Percentiles rank a stretch among this genome's conserved stretches.
Conservation (phyloP, 305 asterid species). For the Solanum hybrid region DNA sequence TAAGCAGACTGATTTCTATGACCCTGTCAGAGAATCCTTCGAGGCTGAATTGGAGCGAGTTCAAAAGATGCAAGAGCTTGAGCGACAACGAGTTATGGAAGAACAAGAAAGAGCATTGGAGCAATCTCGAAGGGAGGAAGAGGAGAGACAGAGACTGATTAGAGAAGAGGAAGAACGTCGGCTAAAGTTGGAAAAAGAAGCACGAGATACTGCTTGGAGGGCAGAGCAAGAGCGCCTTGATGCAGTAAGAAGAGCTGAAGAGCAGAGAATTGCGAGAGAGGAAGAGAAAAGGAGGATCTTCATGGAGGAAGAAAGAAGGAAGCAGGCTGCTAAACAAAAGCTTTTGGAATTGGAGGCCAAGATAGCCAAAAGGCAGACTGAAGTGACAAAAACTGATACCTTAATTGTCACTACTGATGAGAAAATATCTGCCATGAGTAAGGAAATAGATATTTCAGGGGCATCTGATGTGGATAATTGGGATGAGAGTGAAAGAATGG, state of each 20-base stretch:
- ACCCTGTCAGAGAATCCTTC: conserved; percentile 91
- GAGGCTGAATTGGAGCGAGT: conserved; percentile 99
- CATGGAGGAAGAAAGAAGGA: conserved; percentile 92
- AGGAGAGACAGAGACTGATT: conserved; percentile 67
- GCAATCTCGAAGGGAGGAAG: conserved; percentile 81
- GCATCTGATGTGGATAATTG: conserved; percentile 55
- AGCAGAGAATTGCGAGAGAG: conserved; percentile 69
- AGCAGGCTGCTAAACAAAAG: conserved; percentile 84
- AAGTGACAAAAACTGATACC: conserved; percentile 29
- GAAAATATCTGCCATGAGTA: conserved; percentile 29
- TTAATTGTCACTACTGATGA: conserved; percentile 34
- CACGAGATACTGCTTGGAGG: conserved; percentile 91
- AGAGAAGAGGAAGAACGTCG: conserved; percentile 76
- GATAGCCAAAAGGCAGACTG: conserved; percentile 75
- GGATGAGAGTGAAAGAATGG: conserved; percentile 87
- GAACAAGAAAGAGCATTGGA: conserved; percentile 92
- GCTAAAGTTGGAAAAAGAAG: conserved; percentile 72
- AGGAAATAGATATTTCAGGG: conserved; percentile 38
- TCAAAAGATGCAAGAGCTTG: conserved; percentile 96
- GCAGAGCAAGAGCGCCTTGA: conserved; percentile 80
- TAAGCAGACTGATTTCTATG: conserved; percentile 65
- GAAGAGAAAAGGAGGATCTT: conserved; percentile 67
- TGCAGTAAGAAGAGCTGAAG: conserved; percentile 73
- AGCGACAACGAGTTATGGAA: conserved; percentile 65
- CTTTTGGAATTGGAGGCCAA: conserved; percentile 87